These are phyloP conservation scores for Dictyostelium firmibasis DNA, from an alignment of 78 protist genomes.

Conservation along the genomic window DNA sequence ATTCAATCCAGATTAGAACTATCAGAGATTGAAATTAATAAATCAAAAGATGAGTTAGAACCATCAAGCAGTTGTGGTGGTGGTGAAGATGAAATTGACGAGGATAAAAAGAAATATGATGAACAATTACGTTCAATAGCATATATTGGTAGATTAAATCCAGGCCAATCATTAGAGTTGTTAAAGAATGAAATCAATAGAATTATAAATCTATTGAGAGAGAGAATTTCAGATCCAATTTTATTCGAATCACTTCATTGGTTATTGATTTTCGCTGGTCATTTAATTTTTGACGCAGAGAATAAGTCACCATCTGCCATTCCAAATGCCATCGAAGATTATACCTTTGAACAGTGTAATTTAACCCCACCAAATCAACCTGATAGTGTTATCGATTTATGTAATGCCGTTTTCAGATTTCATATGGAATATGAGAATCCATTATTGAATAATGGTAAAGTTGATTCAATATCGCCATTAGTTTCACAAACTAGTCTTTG, in stretches of 20 bases:
- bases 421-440: constrained; percentile 47
- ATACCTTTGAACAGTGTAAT: constrained; percentile 8
- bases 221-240: not conserved
- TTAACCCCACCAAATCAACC: not conserved
- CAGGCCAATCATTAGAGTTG: constrained; percentile 32
- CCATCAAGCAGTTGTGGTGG: not conserved
- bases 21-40: constrained; percentile 8
- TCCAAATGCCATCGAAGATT: constrained; percentile 28
- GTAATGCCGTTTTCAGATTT: constrained; percentile 22
- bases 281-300: constrained; percentile 44
- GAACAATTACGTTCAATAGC: constrained; percentile 46
- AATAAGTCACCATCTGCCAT: constrained; percentile 1
- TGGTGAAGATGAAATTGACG: constrained; percentile 22
- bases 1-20: constrained; percentile 44
- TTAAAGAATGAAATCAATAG: constrained; percentile 19
- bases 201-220: not conserved
- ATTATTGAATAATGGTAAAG: not conserved
- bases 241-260: constrained; percentile 49
- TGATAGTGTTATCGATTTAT: constrained; percentile 17
- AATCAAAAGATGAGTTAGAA: not conserved
- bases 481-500: constrained; percentile 34
- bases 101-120: constrained; percentile 66
- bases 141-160: constrained; percentile 58
- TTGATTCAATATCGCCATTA: constrained; percentile 11
- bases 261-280: constrained; percentile 53